Base-by-base conservation (phyloP, 169 alveolate genomes). In the Eimeria tenella region DNA sequence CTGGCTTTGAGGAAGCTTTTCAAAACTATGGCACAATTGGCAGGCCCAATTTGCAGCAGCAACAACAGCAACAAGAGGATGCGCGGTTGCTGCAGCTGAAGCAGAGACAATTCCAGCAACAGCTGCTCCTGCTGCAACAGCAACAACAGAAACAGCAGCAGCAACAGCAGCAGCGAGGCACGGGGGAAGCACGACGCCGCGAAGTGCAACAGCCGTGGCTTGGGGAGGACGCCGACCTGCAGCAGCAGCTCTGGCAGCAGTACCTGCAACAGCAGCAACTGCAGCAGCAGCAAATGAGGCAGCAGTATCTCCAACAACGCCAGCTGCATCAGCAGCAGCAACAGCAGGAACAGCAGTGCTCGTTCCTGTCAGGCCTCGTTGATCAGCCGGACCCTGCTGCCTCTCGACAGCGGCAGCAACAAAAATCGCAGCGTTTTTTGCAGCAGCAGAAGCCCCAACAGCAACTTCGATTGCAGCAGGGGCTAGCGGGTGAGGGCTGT, bases 381-480 rank as follows among this genome's bases (percentile, higher is more conserved):
- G 68, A 58, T 10, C 19, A 10, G 19, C 68, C 19, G 68, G 68
- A 10, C 21, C 21, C 68, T 58, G 68, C 21, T 13, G 68, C 11
- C 68, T 58, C 19, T 17, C 21, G 19, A 5, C 84, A 74, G 84
- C 62, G 8, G 60, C 84, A 74, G n/a, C 19, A 19, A 8, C 84
- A 50, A 56, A 10, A 19, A 21, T 56, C 42, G 60, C 63, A 74
- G 62, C 84, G 52, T 25, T 23, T 10, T 10, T 15, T 11, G 68
- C 68, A 58, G 84, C 84, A 74, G 31, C 84, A 74, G 84, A 52
- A 74, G 84, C 84, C n/a, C 60, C 84, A 68, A n/a, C 42, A 31
- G 84, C 84, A 74, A 56, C 84, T 25, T 10, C 63, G 56, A 6
- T 25, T 74, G 62, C 84, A 74, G 15, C 21, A 25, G n/a, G 84